A percentile compares a stretch with the other conserved stretches of the same genome.
These are phyloP conservation scores for Cladosporium colombiae DNA, from an alignment of 2,329 filamentous ascomycete species.

Conservation along the genomic window DNA sequence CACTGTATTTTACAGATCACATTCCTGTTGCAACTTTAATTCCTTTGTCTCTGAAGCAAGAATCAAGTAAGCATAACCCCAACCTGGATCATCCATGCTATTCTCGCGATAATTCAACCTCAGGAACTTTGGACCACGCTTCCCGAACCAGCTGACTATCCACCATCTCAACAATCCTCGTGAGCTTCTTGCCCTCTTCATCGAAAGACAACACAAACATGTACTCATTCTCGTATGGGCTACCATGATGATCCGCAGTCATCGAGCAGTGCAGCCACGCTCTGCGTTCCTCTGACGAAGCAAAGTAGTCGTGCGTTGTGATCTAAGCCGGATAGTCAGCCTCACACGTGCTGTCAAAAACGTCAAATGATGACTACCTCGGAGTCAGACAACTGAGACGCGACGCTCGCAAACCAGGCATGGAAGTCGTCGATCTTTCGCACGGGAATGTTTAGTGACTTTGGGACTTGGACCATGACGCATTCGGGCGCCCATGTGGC, in stretches of 20 bases:
- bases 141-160: constrained; percentile 8
- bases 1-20: neutral
- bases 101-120: constrained; percentile 6
- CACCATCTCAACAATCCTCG: constrained; percentile 16
- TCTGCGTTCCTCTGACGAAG: constrained; percentile 8
- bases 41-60: neutral
- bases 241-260: neutral
- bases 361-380: neutral
- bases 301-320: constrained; percentile 10
- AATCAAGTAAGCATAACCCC: neutral
- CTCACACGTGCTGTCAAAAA: neutral
- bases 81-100: neutral
- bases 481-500: constrained; percentile 13
- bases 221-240: constrained; percentile 11
- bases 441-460: neutral
- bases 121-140: neutral
- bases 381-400: neutral
- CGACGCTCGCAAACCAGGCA: neutral
- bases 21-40: too few species aligned
- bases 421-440: constrained; percentile 15
- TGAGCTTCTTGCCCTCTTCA: constrained; percentile 3
- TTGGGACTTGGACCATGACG: constrained; percentile 7
- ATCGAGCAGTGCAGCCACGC: constrained; percentile 7
- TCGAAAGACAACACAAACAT: constrained; percentile 20
- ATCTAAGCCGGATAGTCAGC: neutral